Evolutionary conservation across 2,329 filamentous ascomycete genomes (phyloP).

Genomic region (Botrytis galanthina): DNA sequence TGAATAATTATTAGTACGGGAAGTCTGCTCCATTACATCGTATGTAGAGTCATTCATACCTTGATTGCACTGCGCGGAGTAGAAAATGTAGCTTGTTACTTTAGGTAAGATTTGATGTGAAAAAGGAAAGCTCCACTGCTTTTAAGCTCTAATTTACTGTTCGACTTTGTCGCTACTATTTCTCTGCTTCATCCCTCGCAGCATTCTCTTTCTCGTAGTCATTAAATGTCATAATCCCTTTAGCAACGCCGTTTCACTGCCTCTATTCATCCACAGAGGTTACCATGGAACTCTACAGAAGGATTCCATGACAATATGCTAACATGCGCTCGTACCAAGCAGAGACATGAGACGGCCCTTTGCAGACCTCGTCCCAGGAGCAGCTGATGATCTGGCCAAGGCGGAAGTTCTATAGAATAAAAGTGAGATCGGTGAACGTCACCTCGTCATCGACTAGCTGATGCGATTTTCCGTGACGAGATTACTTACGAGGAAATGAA

Average conservation of each 20-base stretch:
- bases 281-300: not conserved
- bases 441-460: not conserved
- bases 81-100: not conserved
- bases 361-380: not conserved
- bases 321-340: not conserved
- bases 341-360: not conserved
- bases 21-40: too few species aligned
- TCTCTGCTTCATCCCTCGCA: not conserved
- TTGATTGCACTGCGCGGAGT: too few species aligned
- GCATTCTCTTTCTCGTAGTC: not conserved
- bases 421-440: not conserved
- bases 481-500: not conserved
- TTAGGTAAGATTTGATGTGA: not conserved
- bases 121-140: not conserved
- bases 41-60: too few species aligned
- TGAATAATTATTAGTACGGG: too few species aligned
- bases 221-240: accelerated
- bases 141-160: not conserved
- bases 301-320: not conserved
- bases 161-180: not conserved
- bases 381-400: not conserved
- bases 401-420: not conserved
- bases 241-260: not conserved
- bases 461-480: not conserved
- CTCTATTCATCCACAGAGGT: not conserved